phyloP scores from a whole-genome alignment of 1,139 yeast genomes.

The Nematodospora anomalae region DNA sequence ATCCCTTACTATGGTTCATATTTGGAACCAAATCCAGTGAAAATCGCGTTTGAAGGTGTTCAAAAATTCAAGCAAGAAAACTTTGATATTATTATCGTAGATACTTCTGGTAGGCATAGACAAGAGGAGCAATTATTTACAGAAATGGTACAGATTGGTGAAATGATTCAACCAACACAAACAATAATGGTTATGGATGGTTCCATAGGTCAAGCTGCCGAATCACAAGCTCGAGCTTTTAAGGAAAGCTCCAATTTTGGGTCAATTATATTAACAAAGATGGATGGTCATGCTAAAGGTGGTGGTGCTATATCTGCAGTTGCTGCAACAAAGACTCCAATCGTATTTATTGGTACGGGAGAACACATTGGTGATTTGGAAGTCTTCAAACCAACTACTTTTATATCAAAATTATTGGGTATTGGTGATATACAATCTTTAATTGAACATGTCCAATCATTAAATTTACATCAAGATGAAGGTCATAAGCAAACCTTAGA shows the following conservation, averaged over 20 bases:
- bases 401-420: constrained; percentile 85
- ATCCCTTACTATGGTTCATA: constrained; percentile 95
- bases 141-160: constrained; percentile 92
- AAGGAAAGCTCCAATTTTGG: constrained; percentile 93
- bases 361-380: constrained; percentile 95
- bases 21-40: constrained; percentile 93
- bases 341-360: constrained; percentile 96
- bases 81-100: constrained; percentile 92
- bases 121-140: constrained; percentile 90
- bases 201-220: constrained; percentile 97
- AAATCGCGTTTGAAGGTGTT: constrained; percentile 90
- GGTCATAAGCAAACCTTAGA: constrained; percentile 85
- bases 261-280: constrained; percentile 89
- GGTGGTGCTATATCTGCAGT: constrained; percentile 99
- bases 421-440: constrained; percentile 94
- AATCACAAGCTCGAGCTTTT: constrained; percentile 89
- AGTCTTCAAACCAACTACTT: constrained; percentile 85
- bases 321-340: constrained; percentile 96
- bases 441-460: constrained; percentile 88
- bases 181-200: constrained; percentile 98
- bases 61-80: constrained; percentile 86
- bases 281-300: constrained; percentile 99
- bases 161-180: constrained; percentile 84
- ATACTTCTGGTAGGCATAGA: constrained; percentile 97
- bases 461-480: constrained; percentile 71